Evolutionary conservation across 208 protist species (phyloP), one percentile per base, ranked within the genome.

Genomic region (Borovskyia barvae): DNA sequence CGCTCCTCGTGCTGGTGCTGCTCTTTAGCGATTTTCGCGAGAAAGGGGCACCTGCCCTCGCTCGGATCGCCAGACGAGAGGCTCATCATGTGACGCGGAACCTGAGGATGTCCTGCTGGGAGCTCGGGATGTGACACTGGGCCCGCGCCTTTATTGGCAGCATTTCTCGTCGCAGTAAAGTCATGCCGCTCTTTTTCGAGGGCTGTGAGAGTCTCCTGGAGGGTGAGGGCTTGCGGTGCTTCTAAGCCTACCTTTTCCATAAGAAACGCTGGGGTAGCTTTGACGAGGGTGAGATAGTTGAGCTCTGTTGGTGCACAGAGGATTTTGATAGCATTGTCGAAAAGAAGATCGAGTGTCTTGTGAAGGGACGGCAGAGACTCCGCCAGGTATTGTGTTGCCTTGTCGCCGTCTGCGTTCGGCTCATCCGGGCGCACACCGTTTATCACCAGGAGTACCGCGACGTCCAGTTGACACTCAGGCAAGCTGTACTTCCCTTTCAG

Each of bases 401-500:
- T 24, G 5, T 70, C 17, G 12, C 73, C 69, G 15, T 75, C 76
- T 1, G 37, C 60, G 32, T 83, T 85, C 25, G 62, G 57, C 36
- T 54, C 55, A 3, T 37, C 25, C 0, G 66, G 49, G 2, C 43
- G 46, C 12, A 63, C 69, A 22, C 83, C 80, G 52, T 71, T 52
- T 11, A 87, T 46, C 2, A 68, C 71, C 0, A 91, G 64, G 25
- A 72, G 50, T 3, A 91, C 77, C 6, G 71, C 64, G 0, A 91
- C 72, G 59, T 91, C 80, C 6, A 91, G 66, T 52, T 91, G 83
- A 1, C 50, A 54, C 4, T 87, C 71, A 0, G 83, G 80, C 11
- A 91, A 65, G 19, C 74, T 69, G 69, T 91, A 91, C 52, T 66
- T 25, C 6, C 68, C 73, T n/a, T 77, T 69, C 36, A 91, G 61